Evolutionary conservation across 2,329 filamentous ascomycete species (phyloP).

Genomic region (Capronia coronata): DNA sequence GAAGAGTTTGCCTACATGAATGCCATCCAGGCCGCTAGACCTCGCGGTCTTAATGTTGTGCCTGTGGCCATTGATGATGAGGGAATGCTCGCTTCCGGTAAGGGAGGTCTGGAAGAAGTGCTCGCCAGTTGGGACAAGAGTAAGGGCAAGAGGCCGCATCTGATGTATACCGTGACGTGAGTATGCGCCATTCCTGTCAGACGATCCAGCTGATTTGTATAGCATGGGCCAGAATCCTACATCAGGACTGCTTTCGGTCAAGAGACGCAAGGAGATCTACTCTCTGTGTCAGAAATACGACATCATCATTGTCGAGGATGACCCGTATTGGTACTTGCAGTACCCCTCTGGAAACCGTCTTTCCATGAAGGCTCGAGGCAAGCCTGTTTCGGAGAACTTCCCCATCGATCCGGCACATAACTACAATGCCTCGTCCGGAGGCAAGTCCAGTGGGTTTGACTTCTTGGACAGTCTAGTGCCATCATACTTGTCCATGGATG

Average conservation of each 20-base stretch:
- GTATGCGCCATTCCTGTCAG: conserved; percentile 33
- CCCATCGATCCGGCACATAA: conserved; percentile 33
- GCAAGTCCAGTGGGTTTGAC: conserved; percentile 58
- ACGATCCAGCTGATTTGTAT: conserved; percentile 20
- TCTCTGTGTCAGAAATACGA: conserved; percentile 75
- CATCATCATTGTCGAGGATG: conserved; percentile 85
- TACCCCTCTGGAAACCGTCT: conserved; percentile 62
- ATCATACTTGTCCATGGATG: conserved; percentile 74
- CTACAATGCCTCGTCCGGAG: conserved; percentile 35
- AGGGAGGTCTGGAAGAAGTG: conserved; percentile 69
- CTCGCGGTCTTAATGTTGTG: conserved; percentile 65
- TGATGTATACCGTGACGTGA: conserved; percentile 87
- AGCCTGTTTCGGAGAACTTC: conserved; percentile 30
- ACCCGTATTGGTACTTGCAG: conserved; percentile 94
- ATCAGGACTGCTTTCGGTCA: conserved; percentile 63
- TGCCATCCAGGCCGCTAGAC: conserved; percentile 59
- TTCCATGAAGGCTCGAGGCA: conserved; percentile 30
- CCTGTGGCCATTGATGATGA: conserved; percentile 69
- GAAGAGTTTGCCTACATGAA: conserved; percentile 79
- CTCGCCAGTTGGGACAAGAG: conserved; percentile 73
- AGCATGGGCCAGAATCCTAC: conserved; percentile 90
- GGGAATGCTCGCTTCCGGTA: conserved; percentile 69
- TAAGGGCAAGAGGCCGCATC: conserved; percentile 67
- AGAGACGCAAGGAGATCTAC: conserved; percentile 73
- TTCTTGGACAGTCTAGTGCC: conserved; percentile 80